A percentile compares a stretch with the other conserved stretches of the same genome.
These are phyloP conservation scores for Xerocomus amazonicus DNA, from an alignment of 1,284 basidiomycete species.

Conservation along the genomic window DNA sequence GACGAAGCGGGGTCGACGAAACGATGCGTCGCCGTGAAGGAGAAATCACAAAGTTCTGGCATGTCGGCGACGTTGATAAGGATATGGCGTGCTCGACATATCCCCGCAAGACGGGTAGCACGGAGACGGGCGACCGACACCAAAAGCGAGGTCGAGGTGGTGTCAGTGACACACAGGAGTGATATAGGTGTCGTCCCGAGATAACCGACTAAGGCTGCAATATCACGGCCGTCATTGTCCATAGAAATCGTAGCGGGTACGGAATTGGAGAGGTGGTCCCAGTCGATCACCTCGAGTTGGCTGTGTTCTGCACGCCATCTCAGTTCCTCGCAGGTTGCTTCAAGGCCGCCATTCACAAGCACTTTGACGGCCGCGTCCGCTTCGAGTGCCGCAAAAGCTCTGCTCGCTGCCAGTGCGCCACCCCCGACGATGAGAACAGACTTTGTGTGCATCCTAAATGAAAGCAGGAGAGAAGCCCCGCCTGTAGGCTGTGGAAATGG, in stretches of 20 bases:
- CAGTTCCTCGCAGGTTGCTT: conserved; percentile 67
- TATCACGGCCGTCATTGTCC: conserved; percentile 26
- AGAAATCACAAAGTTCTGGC: conserved; percentile 85
- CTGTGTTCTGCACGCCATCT: conserved; percentile 54
- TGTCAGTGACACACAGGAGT: conserved; percentile 67
- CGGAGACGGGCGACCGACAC: conserved; percentile 35
- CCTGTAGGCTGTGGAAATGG: conserved; percentile 43
- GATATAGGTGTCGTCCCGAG: conserved; percentile 42
- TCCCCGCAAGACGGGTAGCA: conserved; percentile 48
- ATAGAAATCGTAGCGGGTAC: neutral
- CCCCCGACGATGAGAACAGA: conserved; percentile 73
- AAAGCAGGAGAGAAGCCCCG: conserved; percentile 78
- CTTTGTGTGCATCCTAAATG: conserved; percentile 60
- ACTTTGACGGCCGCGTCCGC: conserved; percentile 76
- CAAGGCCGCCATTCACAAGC: conserved; percentile 47
- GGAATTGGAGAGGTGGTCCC: conserved; percentile 38
- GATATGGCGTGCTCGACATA: conserved; percentile 63
- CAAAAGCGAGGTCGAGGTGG: conserved; percentile 19
- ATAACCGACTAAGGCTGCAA: conserved; percentile 45
- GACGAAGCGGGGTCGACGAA: conserved; percentile 55
- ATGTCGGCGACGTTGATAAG: conserved; percentile 87
- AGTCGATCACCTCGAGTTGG: conserved; percentile 57
- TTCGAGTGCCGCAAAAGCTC: conserved; percentile 81
- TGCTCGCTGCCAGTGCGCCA: conserved; percentile 72
- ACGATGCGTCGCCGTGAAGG: conserved; percentile 85